phyloP scores from a whole-genome alignment of 352 stramenopile species.

The Pythium periplocum region DNA sequence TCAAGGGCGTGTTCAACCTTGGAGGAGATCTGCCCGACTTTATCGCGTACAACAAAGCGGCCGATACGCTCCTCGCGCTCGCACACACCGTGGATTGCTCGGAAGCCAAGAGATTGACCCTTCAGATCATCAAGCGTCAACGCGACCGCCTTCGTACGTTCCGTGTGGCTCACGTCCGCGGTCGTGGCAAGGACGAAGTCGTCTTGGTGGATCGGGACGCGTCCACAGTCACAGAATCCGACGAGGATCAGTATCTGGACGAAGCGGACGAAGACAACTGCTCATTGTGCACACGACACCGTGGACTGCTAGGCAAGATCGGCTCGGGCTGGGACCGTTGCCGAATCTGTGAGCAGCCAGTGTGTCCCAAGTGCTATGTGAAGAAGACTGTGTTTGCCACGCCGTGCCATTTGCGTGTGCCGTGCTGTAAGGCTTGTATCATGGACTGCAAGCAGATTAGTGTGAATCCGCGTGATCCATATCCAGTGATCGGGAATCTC shows the following conservation, averaged over 20 bases:
- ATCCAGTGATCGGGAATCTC: constrained; percentile 15
- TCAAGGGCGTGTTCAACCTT: constrained; percentile 50
- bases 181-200: background rate
- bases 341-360: constrained; percentile 26
- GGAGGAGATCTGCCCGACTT: constrained; percentile 34
- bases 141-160: constrained; percentile 3
- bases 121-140: constrained; percentile 12
- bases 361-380: constrained; percentile 48
- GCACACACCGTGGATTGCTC: constrained; percentile 24
- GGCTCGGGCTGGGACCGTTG: constrained; percentile 21
- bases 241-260: background rate
- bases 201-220: constrained; percentile 8
- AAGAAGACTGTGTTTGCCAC: constrained; percentile 34
- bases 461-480: constrained; percentile 39
- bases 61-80: constrained; percentile 34
- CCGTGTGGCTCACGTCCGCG: background rate
- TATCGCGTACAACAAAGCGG: constrained; percentile 37
- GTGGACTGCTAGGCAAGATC: constrained; percentile 11
- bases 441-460: constrained; percentile 27
- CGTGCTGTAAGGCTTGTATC: constrained; percentile 50
- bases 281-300: constrained; percentile 16
- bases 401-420: constrained; percentile 27
- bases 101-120: constrained; percentile 41
- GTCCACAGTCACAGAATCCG: background rate
- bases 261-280: constrained; percentile 9